phyloP scores from a whole-genome alignment of 2,329 filamentous ascomycete species.

The Xylariales sp. region DNA sequence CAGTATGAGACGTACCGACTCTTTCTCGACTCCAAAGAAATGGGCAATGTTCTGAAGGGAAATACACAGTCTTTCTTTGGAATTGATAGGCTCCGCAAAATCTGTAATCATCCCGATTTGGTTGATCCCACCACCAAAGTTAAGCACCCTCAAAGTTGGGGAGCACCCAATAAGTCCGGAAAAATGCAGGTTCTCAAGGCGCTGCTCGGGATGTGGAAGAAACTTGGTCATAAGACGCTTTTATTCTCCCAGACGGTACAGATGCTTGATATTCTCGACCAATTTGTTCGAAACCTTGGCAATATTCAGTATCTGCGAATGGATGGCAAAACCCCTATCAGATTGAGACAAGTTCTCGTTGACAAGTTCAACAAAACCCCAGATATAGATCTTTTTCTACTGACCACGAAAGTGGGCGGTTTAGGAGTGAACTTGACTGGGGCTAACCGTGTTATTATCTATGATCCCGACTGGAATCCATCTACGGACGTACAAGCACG shows the following conservation, averaged over 20 bases:
- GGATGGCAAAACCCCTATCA: conserved; percentile 92
- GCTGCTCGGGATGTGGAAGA: conserved; percentile 87
- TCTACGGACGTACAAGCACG: conserved; percentile 96
- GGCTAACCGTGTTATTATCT: conserved; percentile 96
- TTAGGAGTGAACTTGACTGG: conserved; percentile 95
- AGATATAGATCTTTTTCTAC: conserved; percentile 84
- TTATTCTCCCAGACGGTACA: conserved; percentile 93
- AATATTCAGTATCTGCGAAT: conserved; percentile 85
- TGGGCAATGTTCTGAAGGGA: conserved; percentile 81
- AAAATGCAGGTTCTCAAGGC: conserved; percentile 97
- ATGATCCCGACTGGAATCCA: conserved; percentile 98
- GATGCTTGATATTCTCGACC: conserved; percentile 94
- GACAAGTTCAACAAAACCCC: conserved; percentile 91
- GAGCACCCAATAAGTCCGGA: conserved; percentile 81
- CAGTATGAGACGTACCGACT: conserved; percentile 84
- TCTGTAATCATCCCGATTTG: conserved; percentile 97
- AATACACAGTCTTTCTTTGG: conserved; percentile 86
- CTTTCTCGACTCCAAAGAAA: conserved; percentile 85
- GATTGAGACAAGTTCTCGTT: conserved; percentile 87
- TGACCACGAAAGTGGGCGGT: conserved; percentile 96
- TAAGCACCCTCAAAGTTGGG: conserved; percentile 79
- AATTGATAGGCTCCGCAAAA: conserved; percentile 92
- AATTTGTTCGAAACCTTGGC: conserved; percentile 75
- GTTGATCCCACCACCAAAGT: conserved; percentile 68
- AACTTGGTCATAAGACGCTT: conserved; percentile 89